These are phyloP conservation scores for Suillus subalutaceus DNA, from an alignment of 768 basidiomycete species.

Conservation along the genomic window DNA sequence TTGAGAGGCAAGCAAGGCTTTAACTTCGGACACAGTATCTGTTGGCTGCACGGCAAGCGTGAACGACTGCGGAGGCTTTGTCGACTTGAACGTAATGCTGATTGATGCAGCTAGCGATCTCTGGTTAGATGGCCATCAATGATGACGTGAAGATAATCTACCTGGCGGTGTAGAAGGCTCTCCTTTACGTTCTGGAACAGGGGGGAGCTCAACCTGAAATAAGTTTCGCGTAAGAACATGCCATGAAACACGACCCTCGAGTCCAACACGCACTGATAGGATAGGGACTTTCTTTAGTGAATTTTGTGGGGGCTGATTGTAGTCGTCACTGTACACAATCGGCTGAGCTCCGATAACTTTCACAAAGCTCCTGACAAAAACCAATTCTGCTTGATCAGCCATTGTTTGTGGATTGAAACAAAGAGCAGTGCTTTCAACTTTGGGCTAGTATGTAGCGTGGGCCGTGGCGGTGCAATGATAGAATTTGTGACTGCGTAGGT, in stretches of 20 bases:
- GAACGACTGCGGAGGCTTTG: constrained; percentile 83
- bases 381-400: constrained; percentile 60
- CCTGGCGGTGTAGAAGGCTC: constrained; percentile 34
- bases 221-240: constrained; percentile 7
- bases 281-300: constrained; percentile 72
- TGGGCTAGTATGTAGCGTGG: background rate
- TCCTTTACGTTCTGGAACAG: constrained; percentile 57
- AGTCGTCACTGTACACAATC: constrained; percentile 71
- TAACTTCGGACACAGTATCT: constrained; percentile 84
- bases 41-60: constrained; percentile 73
- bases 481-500: background rate
- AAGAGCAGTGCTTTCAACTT: background rate
- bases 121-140: constrained; percentile 18
- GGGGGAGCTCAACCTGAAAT: constrained; percentile 58
- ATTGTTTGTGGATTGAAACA: constrained; percentile 24
- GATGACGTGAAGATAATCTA: constrained; percentile 20
- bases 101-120: constrained; percentile 36
- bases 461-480: constrained; percentile 5
- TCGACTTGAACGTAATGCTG: constrained; percentile 84
- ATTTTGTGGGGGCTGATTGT: constrained; percentile 69
- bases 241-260: constrained; percentile 14
- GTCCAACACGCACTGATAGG: constrained; percentile 53
- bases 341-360: constrained; percentile 69
- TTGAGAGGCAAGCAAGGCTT: constrained; percentile 69
- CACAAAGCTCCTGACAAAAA: constrained; percentile 68